Base-by-base conservation (phyloP, 1,284 basidiomycete species). In the Ustilago lituana region DNA sequence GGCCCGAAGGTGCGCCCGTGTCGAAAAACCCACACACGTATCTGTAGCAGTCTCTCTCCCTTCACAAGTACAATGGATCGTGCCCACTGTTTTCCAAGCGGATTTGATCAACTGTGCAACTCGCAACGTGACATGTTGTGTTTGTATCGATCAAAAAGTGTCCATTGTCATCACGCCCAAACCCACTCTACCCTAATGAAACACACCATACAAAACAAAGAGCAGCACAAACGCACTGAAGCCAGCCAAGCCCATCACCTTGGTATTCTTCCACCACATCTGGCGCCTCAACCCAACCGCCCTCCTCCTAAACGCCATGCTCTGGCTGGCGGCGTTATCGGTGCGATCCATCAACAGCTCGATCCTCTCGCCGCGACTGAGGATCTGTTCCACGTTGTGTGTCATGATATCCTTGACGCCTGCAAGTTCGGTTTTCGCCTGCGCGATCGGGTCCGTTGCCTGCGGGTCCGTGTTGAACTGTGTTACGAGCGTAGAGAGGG, bases 331-430 rank as follows among this genome's bases (percentile, higher is more conserved):
- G 87, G 98, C 93, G 58, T 88, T 91, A 82, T 98, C 94, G 27
- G 95, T 98, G 86, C 98, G 94, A 85, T 98, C 93, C 39, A 98
- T 91, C 37, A 99, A 87, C 19, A 98, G 86, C 81, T 98, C 95
- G 76, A 99, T 93, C 54, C 95, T 87, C 83, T 99, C 96, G 8
- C 95, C 96, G 36, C 96, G 87, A 56, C 88, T 90, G 35, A 99
- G 87, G 73, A 98, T 96, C 83, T 93, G 91, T 45, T 82, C 81
- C 1, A 83, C 74, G 36, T 83, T 83, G 41, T 82, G 64, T 10
- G 96, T 94, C 93, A 97, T 96, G 83, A 97, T 93, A 76, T 95
- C 91, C 83, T 97, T 97, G 44, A 95, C 93, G 76, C 94, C 91
- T 64, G 90, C 90, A 27, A 98, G 86, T 81, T 98, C 94, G 9